Evolutionary conservation across 176 grass and related monocot genomes (phyloP), one percentile per base, ranked within the genome.

Genomic region (Eleusine coracana): DNA sequence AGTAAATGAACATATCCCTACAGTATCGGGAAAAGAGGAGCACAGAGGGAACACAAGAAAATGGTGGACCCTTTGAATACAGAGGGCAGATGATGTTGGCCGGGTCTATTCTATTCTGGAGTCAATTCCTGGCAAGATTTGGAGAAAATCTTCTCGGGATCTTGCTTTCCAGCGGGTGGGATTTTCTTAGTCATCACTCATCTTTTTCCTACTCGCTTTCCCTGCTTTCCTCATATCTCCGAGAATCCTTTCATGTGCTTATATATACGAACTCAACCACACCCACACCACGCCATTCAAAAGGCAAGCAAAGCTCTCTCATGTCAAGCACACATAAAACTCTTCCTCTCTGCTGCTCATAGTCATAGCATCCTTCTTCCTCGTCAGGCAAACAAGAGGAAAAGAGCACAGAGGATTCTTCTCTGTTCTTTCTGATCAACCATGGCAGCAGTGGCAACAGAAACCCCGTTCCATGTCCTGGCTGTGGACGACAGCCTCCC

Each of bases 401-500:
- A n/a, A 17, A n/a, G 5, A 7, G 6, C 27, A 29, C 76, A 34
- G 8, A 67, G 59, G 5, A 3, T 7, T 63, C 4, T 13, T 8
- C 44, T 17, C 9, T 61, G 7, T 72, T 56, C 12, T 42, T 74
- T 60, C 84, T 76, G 16, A 58, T n/a, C 5, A n/a, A 16, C 82
- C 48, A 93, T 93, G 85, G 88, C 85, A 21, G 81, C 87, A 12
- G 81, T 88, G 75, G 91, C 66, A 1, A 44, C 87, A 50, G 89
- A 92, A 61, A 27, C 82, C 3, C 87, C 58, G 7, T 97, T 94
- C 87, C 94, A 97, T 82, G 87, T 97, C 20, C 68, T 97, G 76
- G 94, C 94, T 0, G 94, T 97, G 68, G 94, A 97, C 71, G 94
- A 97, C 51, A 97, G 91, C 37, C 78, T 92, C 78, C 87, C 71